phyloP scores from a whole-genome alignment of 2,329 filamentous ascomycete genomes.

The Penicillium polonicum region DNA sequence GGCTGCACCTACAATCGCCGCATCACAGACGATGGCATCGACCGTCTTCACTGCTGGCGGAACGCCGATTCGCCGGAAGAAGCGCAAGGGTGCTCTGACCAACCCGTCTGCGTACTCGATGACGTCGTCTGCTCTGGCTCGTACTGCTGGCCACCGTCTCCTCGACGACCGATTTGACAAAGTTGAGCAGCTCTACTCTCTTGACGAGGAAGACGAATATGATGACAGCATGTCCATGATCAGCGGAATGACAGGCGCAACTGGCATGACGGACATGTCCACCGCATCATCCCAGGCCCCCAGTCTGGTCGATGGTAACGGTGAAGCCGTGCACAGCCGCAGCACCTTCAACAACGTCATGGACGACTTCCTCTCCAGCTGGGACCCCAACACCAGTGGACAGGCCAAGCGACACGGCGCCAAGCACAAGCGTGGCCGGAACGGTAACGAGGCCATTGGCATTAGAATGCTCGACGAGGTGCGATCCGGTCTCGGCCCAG shows the following conservation, averaged over 20 bases:
- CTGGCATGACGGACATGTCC: constrained; percentile 58
- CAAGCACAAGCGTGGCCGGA: constrained; percentile 66
- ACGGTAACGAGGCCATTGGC: constrained; percentile 75
- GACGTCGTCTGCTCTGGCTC: constrained; percentile 81
- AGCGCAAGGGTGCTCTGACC: constrained; percentile 90
- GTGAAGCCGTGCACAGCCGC: constrained; percentile 57
- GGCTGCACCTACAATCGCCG: constrained; percentile 37
- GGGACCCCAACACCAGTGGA: constrained; percentile 45
- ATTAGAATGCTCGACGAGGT: constrained; percentile 91
- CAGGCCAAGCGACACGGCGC: constrained; percentile 46
- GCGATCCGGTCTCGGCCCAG: constrained; percentile 73
- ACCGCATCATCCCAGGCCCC: constrained; percentile 59
- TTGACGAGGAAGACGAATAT: constrained; percentile 57
- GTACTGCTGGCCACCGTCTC: constrained; percentile 81
- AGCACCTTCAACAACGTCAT: constrained; percentile 85
- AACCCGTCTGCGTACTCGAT: constrained; percentile 85
- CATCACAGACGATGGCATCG: constrained; percentile 45
- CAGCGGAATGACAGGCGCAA: constrained; percentile 52
- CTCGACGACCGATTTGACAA: constrained; percentile 90
- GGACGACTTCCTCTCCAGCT: constrained; percentile 82
- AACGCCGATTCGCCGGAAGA: constrained; percentile 68
- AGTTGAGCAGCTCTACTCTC: constrained; percentile 77
- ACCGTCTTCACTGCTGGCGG: constrained; percentile 63
- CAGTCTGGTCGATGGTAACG: constrained; percentile 46
- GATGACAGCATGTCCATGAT: constrained; percentile 53